These are phyloP conservation scores for Aureobasidium melanogenum DNA, from an alignment of 2,329 filamentous ascomycete species.

Conservation along the genomic window DNA sequence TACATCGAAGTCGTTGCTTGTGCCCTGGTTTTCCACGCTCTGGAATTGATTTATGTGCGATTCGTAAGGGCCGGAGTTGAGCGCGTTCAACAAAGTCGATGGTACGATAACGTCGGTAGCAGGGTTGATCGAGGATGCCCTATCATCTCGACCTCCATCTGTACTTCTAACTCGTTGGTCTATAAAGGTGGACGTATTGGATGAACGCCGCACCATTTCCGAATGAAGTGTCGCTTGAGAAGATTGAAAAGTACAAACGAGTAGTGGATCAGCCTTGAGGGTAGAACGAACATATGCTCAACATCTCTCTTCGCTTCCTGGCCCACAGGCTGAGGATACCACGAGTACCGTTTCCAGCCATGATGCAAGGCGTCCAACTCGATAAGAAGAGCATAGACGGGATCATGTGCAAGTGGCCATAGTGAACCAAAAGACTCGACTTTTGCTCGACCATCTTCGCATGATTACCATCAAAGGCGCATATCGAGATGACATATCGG, in stretches of 20 bases:
- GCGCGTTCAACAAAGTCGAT: background rate
- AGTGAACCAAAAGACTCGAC: background rate
- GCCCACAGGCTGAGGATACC: background rate
- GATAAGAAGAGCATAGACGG: background rate
- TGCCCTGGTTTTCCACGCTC: background rate
- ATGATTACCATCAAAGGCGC: background rate
- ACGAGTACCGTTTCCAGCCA: background rate
- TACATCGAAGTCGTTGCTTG: background rate
- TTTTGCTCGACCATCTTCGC: background rate
- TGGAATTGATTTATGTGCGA: background rate
- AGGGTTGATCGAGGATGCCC: background rate
- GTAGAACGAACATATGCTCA: background rate
- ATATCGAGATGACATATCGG: background rate
- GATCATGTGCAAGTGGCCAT: background rate
- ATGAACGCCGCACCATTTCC: background rate
- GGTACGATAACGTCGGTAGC: background rate
- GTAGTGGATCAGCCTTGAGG: too few relatives aligned
- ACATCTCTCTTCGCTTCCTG: background rate
- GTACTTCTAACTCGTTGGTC: background rate
- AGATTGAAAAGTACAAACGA: background rate
- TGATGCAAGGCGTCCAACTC: background rate
- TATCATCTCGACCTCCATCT: background rate
- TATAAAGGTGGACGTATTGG: background rate
- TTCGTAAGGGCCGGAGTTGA: background rate
- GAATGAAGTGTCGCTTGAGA: background rate